A percentile compares a stretch with the other conserved stretches of the same genome.
phyloP scores from a whole-genome alignment of 2,329 filamentous ascomycete genomes.

The Beauveria sp. region DNA sequence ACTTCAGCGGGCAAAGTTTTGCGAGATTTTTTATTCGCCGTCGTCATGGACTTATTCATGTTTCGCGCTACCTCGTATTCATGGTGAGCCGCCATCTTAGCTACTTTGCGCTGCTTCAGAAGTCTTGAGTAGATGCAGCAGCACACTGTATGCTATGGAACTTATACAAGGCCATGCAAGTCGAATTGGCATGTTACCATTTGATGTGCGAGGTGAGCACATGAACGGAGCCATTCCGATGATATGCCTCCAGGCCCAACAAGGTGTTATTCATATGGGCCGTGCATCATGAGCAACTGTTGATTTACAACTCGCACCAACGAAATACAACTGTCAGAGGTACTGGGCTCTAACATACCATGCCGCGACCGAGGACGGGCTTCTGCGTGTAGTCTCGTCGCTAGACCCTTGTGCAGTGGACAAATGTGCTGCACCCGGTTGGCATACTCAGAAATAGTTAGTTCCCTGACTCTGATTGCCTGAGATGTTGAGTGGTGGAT shows the following conservation, averaged over 20 bases:
- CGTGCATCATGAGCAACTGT: neutral
- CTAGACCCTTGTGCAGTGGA: neutral
- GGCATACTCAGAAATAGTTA: neutral
- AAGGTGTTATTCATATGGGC: neutral
- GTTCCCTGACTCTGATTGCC: constrained; percentile 1
- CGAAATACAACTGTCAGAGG: neutral
- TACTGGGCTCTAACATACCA: neutral
- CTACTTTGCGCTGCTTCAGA: neutral
- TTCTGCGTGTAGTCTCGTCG: constrained; percentile 1
- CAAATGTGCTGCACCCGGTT: neutral
- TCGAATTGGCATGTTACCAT: neutral
- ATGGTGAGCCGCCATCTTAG: neutral
- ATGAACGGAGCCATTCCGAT: neutral
- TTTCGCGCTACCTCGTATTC: neutral
- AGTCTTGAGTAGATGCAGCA: neutral
- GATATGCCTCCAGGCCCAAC: neutral
- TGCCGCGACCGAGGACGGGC: neutral
- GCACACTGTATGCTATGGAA: neutral
- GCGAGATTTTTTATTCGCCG: neutral
- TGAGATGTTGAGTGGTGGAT: constrained; percentile 15
- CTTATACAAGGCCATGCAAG: neutral
- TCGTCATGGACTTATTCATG: neutral
- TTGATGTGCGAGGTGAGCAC: neutral
- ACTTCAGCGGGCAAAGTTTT: neutral
- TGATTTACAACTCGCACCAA: neutral